phyloP scores from a whole-genome alignment of 2,329 filamentous ascomycete species.

The Alternaria burnsii region DNA sequence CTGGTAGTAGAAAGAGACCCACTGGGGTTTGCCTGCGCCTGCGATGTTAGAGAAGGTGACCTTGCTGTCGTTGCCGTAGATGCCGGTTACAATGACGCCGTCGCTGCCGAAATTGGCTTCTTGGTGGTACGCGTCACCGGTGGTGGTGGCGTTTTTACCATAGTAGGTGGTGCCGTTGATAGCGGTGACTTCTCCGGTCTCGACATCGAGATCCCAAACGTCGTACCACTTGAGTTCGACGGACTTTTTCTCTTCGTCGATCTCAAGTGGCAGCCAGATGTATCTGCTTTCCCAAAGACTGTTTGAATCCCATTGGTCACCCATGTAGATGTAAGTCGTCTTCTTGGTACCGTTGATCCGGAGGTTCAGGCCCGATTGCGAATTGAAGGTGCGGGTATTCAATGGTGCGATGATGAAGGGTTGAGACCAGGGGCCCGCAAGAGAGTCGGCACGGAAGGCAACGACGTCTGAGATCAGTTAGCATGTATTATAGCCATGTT shows the following conservation, averaged over 20 bases:
- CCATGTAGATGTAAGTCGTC: slow-evolving; percentile 62
- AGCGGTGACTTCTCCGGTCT: slow-evolving; percentile 59
- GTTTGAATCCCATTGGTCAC: slow-evolving; percentile 64
- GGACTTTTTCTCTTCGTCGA: slow-evolving; percentile 62
- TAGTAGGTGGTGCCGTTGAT: slow-evolving; percentile 61
- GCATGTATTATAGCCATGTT: not conserved
- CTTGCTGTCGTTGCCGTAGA: slow-evolving; percentile 64
- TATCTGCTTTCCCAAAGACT: slow-evolving; percentile 66
- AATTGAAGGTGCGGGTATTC: slow-evolving; percentile 63
- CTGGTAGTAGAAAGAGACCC: slow-evolving; percentile 67
- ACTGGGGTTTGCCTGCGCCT: slow-evolving; percentile 62
- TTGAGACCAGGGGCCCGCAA: slow-evolving; percentile 63
- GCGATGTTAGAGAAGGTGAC: slow-evolving; percentile 61
- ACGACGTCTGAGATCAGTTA: slow-evolving; percentile 58
- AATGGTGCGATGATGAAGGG: slow-evolving; percentile 62
- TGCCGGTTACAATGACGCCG: slow-evolving; percentile 60
- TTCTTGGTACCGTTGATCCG: slow-evolving; percentile 59
- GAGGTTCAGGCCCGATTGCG: slow-evolving; percentile 61
- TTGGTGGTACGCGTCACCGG: slow-evolving; percentile 62
- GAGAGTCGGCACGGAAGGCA: slow-evolving; percentile 62
- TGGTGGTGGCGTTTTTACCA: slow-evolving; percentile 56
- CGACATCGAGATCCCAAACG: slow-evolving; percentile 64
- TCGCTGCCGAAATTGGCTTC: slow-evolving; percentile 63
- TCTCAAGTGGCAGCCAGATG: slow-evolving; percentile 64
- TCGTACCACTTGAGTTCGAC: slow-evolving; percentile 63